Evolutionary conservation across 164 flowering plant genomes (phyloP), one percentile per base, ranked within the genome.

Genomic region (Aristolochia contorta): DNA sequence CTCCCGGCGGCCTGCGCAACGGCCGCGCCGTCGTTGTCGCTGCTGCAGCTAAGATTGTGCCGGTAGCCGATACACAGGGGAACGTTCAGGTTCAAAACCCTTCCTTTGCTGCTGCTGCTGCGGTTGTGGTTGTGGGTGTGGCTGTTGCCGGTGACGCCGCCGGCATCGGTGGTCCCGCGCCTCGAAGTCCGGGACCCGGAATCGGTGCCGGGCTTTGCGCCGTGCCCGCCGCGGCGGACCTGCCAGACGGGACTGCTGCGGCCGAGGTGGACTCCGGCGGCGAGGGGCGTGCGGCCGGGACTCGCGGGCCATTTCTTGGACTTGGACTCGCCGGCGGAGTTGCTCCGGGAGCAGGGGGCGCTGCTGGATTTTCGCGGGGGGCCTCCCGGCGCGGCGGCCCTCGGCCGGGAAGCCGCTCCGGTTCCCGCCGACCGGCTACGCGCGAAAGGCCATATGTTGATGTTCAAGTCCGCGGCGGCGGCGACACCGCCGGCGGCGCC

Each of bases 291-390:
- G 25, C 94, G 78, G 50, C 84, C 76, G 12, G 98, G 96, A 57
- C 93, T 89, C 54, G 75, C 77, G 0, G 95, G 93, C 93, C 84
- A 81, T 61, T 80, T 85, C 68, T 77, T 76, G 0, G 82, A 76
- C 73, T 43, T 47, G 19, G 95, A 85, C 63, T 92, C 98, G 0
- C 96, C 91, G 0, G 79, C 73, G 0, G 98, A 92, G 77, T 92
- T 92, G 62, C 96, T 89, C 66, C 96, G 66, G 16, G 98, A 92
- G 59, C 98, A 92, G 7, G 98, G 98, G 30, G 98, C 98, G 69
- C 96, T 89, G 63, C 87, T 83, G 46, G 74, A 86, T 69, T 89
- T 92, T 78, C 96, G 79, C 50, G 70, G 61, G 5, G 47, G 65
- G 0, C 75, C 56, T n/a, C n/a, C n/a, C n/a, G n/a, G n/a, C n/a